Percentiles rank a stretch among this genome's conserved stretches.
Conservation (phyloP, 768 basidiomycete species). For the Saitozyma sp. region DNA sequence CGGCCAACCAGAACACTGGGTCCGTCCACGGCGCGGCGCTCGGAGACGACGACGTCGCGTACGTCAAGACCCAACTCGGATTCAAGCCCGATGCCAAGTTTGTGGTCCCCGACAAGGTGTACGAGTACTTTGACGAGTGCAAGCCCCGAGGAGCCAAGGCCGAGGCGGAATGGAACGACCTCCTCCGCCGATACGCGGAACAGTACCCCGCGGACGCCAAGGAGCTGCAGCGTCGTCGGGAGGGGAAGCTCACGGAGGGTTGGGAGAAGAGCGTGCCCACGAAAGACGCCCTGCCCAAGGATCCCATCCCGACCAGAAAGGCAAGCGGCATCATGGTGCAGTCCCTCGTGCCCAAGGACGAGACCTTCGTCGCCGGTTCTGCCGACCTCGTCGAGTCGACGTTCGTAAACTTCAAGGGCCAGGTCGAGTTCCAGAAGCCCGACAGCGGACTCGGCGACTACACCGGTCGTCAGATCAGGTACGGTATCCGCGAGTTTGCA, state of each 20-base stretch:
- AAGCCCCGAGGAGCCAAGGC: conserved; percentile 30
- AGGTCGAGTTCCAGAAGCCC: conserved; percentile 49
- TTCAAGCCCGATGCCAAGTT: conserved; percentile 46
- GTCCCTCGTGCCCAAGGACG: conserved; percentile 38
- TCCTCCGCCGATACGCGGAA: conserved; percentile 30
- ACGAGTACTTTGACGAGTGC: conserved; percentile 46
- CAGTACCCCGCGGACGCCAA: conserved; percentile 31
- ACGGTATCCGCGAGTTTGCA: conserved; percentile 49
- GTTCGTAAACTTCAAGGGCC: conserved; percentile 47
- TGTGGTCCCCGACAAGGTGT: conserved; percentile 36
- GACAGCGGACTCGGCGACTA: conserved; percentile 46
- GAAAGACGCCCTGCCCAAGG: conserved; percentile 33
- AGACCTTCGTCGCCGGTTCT: conserved; percentile 41
- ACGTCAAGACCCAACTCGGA: conserved; percentile 47
- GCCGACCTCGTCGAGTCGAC: conserved; percentile 50
- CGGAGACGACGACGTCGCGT: conserved; percentile 46
- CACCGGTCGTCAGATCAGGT: conserved; percentile 46
- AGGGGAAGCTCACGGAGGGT: conserved; percentile 37
- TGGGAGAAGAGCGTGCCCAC: conserved; percentile 39
- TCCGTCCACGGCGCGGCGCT: conserved; percentile 49
- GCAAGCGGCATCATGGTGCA: conserved; percentile 44
- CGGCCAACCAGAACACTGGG: conserved; percentile 40
- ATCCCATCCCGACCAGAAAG: conserved; percentile 41
- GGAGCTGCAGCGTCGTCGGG: conserved; percentile 34
- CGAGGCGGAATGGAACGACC: conserved; percentile 42